Conservation (phyloP, 495 filamentous ascomycete genomes). For the Staphylotrichum tortipilum region DNA sequence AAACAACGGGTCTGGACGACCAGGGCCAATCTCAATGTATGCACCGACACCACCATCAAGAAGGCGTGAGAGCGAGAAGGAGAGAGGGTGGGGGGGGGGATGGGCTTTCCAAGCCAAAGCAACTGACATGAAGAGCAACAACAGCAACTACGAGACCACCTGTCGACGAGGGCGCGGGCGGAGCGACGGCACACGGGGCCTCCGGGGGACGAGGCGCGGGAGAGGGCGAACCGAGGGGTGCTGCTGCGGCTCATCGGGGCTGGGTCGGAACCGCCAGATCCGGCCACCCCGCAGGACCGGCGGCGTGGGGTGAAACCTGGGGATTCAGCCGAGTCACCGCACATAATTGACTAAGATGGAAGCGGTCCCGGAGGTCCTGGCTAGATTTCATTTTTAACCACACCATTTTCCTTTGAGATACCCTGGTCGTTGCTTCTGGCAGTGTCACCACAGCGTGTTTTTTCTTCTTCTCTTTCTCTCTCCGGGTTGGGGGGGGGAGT, state of each 20-base stretch:
- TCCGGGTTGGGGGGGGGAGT: no score
- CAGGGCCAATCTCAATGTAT: slow-evolving; percentile 11
- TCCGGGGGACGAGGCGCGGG: background rate
- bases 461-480: background rate
- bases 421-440: slow-evolving; percentile 3
- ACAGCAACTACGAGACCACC: background rate
- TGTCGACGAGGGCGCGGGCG: background rate
- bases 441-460: background rate
- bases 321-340: slow-evolving; percentile 15
- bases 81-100: no score
- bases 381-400: background rate
- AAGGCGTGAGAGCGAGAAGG: no score
- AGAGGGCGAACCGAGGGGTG: background rate
- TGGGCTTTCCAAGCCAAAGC: background rate
- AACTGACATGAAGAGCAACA: slow-evolving; percentile 1
- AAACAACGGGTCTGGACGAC: slow-evolving; percentile 10
- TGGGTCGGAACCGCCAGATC: background rate
- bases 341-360: slow-evolving; percentile 12
- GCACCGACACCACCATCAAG: slow-evolving; percentile 7
- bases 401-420: slow-evolving; percentile 7
- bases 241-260: slow-evolving; percentile 4
- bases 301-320: slow-evolving; percentile 4
- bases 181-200: background rate
- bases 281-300: background rate
- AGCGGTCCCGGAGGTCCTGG: background rate